phyloP scores from a whole-genome alignment of 2,329 filamentous ascomycete species.

The Aureobasidium sp. region DNA sequence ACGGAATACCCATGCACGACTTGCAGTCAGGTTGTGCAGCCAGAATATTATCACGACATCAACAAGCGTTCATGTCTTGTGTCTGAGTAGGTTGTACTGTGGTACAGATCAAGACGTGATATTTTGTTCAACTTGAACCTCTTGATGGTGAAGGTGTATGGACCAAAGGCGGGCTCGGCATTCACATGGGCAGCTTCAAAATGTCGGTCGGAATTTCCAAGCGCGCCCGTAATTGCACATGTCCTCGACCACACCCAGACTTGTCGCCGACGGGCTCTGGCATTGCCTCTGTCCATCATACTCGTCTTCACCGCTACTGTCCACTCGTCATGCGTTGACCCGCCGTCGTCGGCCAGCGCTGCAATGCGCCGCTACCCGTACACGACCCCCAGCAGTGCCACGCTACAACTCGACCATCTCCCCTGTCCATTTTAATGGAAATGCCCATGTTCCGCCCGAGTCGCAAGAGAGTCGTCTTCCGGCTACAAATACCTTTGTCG shows the following conservation, averaged over 20 bases:
- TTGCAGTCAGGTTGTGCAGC: background rate
- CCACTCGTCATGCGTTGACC: constrained; percentile 11
- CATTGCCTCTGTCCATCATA: constrained; percentile 56
- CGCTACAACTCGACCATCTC: constrained; percentile 19
- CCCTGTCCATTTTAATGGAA: background rate
- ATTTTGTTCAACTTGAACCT: background rate
- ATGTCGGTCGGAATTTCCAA: background rate
- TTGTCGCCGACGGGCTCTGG: constrained; percentile 54
- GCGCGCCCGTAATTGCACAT: constrained; percentile 11
- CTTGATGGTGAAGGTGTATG: background rate
- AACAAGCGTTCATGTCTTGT: background rate
- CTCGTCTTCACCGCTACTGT: background rate
- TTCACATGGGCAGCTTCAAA: constrained; percentile 2
- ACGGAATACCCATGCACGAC: constrained; percentile 2
- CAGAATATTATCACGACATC: constrained; percentile 7
- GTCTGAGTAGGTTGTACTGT: background rate
- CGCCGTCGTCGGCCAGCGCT: constrained; percentile 17
- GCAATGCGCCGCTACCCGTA: constrained; percentile 8
- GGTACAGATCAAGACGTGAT: background rate
- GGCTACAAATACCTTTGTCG: background rate
- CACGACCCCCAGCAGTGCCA: background rate
- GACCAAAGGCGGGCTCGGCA: background rate
- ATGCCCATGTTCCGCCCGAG: background rate
- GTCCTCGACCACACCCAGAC: constrained; percentile 30
- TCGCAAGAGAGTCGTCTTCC: background rate